phyloP scores from a whole-genome alignment of 805 yeast genomes.

The Grigorovia yakushimaensis region DNA sequence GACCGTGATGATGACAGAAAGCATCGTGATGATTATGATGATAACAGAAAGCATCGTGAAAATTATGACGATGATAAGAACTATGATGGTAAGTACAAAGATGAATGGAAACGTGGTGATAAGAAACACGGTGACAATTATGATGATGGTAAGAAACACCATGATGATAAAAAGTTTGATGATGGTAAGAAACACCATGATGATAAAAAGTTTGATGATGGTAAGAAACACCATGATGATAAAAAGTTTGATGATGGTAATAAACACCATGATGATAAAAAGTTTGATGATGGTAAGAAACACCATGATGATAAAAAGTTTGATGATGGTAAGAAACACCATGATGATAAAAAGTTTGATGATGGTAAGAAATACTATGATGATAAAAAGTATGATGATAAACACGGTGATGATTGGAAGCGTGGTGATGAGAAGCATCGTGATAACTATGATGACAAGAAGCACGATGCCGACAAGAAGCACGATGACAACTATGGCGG shows the following conservation, averaged over 20 bases:
- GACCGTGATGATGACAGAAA: neutral
- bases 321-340: neutral
- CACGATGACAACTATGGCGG: no score
- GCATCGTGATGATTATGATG: neutral
- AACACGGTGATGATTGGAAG: neutral
- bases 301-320: conserved; percentile 2
- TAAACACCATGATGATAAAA: neutral
- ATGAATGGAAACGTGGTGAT: neutral
- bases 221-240: conserved; percentile 1
- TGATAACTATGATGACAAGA: neutral
- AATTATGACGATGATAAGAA: neutral
- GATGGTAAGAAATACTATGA: no score
- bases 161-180: neutral
- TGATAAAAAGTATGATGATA: neutral
- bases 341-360: no score
- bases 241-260: neutral
- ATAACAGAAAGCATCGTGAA: neutral
- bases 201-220: neutral
- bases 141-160: neutral
- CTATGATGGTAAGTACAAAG: neutral
- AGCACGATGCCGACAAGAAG: neutral
- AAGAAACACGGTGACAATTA: neutral
- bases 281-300: neutral
- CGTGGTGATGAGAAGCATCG: neutral
- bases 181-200: neutral